A percentile compares a stretch with the other conserved stretches of the same genome.
phyloP scores from a whole-genome alignment of 192 early-diverging fungal genomes.

The Backusella parvicylindrica region DNA sequence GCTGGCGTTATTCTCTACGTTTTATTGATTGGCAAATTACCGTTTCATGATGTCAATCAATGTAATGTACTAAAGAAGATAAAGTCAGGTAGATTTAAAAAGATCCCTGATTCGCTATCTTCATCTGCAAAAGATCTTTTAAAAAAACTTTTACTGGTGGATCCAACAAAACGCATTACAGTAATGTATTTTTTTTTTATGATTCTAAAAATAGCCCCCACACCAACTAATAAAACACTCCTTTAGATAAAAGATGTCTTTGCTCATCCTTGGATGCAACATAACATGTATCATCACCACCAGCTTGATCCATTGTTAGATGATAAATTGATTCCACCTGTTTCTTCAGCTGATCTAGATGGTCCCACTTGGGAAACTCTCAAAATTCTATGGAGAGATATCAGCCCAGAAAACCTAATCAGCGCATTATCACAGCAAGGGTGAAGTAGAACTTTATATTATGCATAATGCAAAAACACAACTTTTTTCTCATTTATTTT shows the following conservation, averaged over 20 bases:
- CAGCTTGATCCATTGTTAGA: background rate
- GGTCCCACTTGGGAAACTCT: conserved; percentile 19
- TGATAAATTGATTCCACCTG: background rate
- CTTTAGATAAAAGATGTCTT: conserved; percentile 3
- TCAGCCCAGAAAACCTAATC: background rate
- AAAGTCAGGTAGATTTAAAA: conserved; percentile 56
- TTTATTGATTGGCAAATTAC: conserved; percentile 70
- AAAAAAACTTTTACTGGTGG: conserved; percentile 66
- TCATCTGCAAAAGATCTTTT: conserved; percentile 64
- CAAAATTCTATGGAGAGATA: conserved; percentile 18
- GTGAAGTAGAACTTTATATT: background rate
- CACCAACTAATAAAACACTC: too few species aligned
- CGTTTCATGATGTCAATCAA: conserved; percentile 73
- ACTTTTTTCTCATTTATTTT: background rate
- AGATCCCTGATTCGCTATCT: conserved; percentile 68
- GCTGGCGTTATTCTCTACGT: conserved; percentile 89
- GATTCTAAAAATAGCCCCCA: background rate
- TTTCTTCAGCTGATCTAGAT: conserved; percentile 6
- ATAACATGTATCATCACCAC: background rate
- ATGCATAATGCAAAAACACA: background rate
- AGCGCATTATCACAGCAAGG: conserved; percentile 5
- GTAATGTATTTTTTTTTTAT: conserved; percentile 26
- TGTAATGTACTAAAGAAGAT: conserved; percentile 66
- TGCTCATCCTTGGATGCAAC: background rate
- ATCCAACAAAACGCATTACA: conserved; percentile 57